phyloP scores from a whole-genome alignment of 2,329 filamentous ascomycete species.

The Zopfia rhizophila region DNA sequence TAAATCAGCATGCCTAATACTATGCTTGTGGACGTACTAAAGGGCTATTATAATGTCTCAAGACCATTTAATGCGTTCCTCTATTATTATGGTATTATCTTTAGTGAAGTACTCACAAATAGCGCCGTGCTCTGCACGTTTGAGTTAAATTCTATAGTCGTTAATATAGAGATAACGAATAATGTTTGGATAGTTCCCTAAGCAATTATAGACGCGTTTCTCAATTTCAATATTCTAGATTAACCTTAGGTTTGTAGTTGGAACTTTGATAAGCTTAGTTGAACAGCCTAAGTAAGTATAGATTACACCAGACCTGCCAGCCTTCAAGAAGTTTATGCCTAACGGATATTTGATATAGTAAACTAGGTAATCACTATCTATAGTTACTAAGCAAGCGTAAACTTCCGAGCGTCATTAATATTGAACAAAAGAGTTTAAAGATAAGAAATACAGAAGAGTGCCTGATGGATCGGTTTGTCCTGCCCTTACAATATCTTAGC shows the following conservation, averaged over 20 bases:
- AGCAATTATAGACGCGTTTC: conserved; percentile 6
- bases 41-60: conserved; percentile 3
- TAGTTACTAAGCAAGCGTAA: no score
- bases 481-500: no score
- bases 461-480: no score
- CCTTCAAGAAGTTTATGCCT: no score
- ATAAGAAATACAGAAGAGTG: no score
- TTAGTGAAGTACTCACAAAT: background rate
- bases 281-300: no score
- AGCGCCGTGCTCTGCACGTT: conserved; percentile 4
- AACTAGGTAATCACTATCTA: no score
- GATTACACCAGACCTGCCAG: no score
- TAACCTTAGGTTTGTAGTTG: conserved; percentile 4
- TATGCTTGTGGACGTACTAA: conserved; percentile 6
- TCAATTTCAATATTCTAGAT: conserved; percentile 7
- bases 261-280: conserved; percentile 7
- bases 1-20: conserved; percentile 3
- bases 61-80: conserved; percentile 4
- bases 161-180: conserved; percentile 3
- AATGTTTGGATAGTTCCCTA: conserved; percentile 8
- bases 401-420: no score
- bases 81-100: conserved; percentile 1
- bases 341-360: no score
- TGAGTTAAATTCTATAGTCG: conserved; percentile 1
- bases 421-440: no score